Percentiles rank a stretch among this genome's conserved stretches.
Evolutionary conservation across 1,284 basidiomycete species (phyloP).

Genomic region (Ustilago xerochloae): DNA sequence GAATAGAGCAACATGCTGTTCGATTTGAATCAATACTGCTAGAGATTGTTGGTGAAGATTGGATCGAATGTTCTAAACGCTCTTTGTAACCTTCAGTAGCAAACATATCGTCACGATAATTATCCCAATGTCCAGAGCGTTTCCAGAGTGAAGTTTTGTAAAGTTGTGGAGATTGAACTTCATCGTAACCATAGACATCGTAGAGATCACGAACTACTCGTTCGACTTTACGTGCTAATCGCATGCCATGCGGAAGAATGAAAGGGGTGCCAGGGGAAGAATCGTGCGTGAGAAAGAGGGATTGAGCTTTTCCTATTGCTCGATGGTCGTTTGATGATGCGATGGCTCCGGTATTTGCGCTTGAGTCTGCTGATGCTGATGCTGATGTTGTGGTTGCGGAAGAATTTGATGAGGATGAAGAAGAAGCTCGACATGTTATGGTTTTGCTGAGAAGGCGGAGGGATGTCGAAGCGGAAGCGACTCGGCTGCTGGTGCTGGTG

Average conservation of each 20-base stretch:
- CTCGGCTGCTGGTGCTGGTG: background rate
- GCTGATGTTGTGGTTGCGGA: background rate
- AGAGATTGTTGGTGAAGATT: constrained; percentile 1
- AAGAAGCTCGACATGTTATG: constrained; percentile 2
- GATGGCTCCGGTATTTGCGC: background rate
- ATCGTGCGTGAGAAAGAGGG: constrained; percentile 64
- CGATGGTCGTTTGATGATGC: constrained; percentile 50
- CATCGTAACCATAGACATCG: constrained; percentile 64
- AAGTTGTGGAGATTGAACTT: constrained; percentile 65
- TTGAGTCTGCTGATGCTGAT: background rate
- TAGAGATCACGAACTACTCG: constrained; percentile 66
- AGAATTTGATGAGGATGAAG: constrained; percentile 3
- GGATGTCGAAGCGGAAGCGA: background rate
- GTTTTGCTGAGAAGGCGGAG: background rate
- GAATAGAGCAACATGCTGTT: constrained; percentile 37
- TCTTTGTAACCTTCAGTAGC: constrained; percentile 61
- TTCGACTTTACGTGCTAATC: constrained; percentile 59
- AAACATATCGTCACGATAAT: constrained; percentile 68
- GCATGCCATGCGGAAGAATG: constrained; percentile 66
- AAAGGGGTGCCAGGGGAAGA: constrained; percentile 66
- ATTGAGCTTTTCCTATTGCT: constrained; percentile 54
- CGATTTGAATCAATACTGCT: constrained; percentile 8
- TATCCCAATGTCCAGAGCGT: constrained; percentile 66
- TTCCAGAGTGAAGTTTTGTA: constrained; percentile 64
- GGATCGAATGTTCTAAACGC: too few relatives aligned